Percentiles rank a stretch among this genome's conserved stretches.
phyloP scores from a whole-genome alignment of 768 basidiomycete species.

The Tylopilus intermedius region DNA sequence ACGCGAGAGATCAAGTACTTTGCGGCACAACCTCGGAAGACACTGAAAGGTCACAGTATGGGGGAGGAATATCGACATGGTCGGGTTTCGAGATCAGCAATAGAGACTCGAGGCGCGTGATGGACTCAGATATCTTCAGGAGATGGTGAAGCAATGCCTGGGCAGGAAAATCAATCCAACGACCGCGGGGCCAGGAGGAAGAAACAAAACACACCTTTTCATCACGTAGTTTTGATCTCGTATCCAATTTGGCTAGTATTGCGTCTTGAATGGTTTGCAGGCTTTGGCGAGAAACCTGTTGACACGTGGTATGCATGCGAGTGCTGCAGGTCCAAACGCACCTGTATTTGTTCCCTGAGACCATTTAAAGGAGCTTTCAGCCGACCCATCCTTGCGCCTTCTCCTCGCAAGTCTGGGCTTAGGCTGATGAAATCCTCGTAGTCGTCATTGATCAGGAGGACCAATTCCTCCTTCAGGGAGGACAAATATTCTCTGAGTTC shows the following conservation, averaged over 20 bases:
- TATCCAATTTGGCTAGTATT: conserved; percentile 73
- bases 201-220: conserved; percentile 54
- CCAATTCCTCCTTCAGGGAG: conserved; percentile 85
- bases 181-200: not conserved
- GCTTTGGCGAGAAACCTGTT: conserved; percentile 53
- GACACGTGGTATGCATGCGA: not conserved
- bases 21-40: conserved; percentile 33
- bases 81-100: conserved; percentile 57
- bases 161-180: conserved; percentile 1
- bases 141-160: conserved; percentile 83
- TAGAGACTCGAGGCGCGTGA: conserved; percentile 82
- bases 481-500: conserved; percentile 86
- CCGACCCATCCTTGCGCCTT: conserved; percentile 65
- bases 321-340: conserved; percentile 34
- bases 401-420: conserved; percentile 86
- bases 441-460: conserved; percentile 94
- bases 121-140: conserved; percentile 88
- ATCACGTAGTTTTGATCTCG: conserved; percentile 72
- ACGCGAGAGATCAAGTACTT: conserved; percentile 18
- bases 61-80: conserved; percentile 29
- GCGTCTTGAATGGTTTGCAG: conserved; percentile 64
- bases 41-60: conserved; percentile 27
- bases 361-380: conserved; percentile 63
- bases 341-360: conserved; percentile 64
- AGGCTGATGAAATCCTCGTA: conserved; percentile 97